These are phyloP conservation scores for Coprinopsis sp. DNA, from an alignment of 768 basidiomycete species.

Conservation along the genomic window DNA sequence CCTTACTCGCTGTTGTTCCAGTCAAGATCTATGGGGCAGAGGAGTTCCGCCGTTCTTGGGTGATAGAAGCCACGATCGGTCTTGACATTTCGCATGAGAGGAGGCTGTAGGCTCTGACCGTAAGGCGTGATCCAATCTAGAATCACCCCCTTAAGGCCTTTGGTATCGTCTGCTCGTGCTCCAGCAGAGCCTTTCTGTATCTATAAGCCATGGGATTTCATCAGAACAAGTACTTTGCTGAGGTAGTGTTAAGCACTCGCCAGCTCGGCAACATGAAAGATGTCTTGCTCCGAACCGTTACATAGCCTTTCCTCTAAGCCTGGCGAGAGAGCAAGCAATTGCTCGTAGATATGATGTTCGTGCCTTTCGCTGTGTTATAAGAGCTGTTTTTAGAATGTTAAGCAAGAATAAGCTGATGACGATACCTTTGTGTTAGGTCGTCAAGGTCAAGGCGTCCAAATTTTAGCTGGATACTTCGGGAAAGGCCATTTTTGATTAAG, in stretches of 20 bases:
- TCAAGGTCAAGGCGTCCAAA: slow-evolving; percentile 4
- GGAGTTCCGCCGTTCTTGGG: background rate
- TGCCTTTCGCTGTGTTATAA: slow-evolving; percentile 9
- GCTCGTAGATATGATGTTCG: slow-evolving; percentile 13
- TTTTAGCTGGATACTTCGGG: slow-evolving; percentile 6
- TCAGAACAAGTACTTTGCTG: background rate
- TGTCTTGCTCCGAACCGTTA: slow-evolving; percentile 12
- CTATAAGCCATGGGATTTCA: slow-evolving; percentile 3
- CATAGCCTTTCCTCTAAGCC: slow-evolving; percentile 14
- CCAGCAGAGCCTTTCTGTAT: slow-evolving; percentile 13
- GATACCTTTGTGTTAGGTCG: slow-evolving; percentile 3
- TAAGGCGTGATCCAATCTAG: slow-evolving; percentile 17
- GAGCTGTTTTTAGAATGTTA: background rate
- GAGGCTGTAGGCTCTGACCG: slow-evolving; percentile 7
- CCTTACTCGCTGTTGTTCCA: background rate
- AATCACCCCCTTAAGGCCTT: slow-evolving; percentile 1
- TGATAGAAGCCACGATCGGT: slow-evolving; percentile 11
- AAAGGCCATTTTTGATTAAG: slow-evolving; percentile 16
- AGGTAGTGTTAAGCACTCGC: too few relatives aligned
- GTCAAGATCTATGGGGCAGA: background rate
- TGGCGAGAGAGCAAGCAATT: slow-evolving; percentile 12
- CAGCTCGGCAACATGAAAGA: slow-evolving; percentile 14
- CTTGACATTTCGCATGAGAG: slow-evolving; percentile 13
- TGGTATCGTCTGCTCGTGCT: slow-evolving; percentile 11
- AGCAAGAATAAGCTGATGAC: background rate